These are phyloP conservation scores for Ceratobasidium sp. DNA, from an alignment of 1,284 basidiomycete genomes.

Conservation along the genomic window DNA sequence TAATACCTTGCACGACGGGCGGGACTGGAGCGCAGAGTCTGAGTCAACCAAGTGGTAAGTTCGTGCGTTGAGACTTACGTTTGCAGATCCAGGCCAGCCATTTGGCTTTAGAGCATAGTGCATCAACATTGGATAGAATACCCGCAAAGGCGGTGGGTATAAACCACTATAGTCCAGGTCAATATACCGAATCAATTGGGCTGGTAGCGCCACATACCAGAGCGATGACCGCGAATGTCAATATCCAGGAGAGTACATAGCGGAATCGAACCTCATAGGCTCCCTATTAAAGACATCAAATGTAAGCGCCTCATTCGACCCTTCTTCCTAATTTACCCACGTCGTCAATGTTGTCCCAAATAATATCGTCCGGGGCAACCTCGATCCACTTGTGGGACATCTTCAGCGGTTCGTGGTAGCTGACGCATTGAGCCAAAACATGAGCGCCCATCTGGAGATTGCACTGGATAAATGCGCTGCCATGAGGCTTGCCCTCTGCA, in stretches of 20 bases:
- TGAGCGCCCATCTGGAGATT: conserved; percentile 94
- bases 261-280: conserved; percentile 60
- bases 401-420: conserved; percentile 82
- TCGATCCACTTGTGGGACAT: conserved; percentile 77
- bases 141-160: conserved; percentile 84
- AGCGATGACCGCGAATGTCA: conserved; percentile 63
- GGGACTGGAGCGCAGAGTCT: conserved; percentile 7
- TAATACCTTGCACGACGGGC: conserved; percentile 75
- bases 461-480: conserved; percentile 92
- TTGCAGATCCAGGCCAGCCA: conserved; percentile 88
- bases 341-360: conserved; percentile 83
- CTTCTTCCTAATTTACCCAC: conserved; percentile 54
- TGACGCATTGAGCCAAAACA: conserved; percentile 75
- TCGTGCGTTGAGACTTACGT: conserved; percentile 52
- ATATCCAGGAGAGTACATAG: conserved; percentile 59
- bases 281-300: conserved; percentile 22
- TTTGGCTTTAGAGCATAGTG: conserved; percentile 68
- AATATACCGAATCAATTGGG: conserved; percentile 68
- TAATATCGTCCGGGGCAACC: conserved; percentile 84
- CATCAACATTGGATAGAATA: conserved; percentile 81
- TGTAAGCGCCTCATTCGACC: background rate
- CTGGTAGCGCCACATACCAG: conserved; percentile 68
- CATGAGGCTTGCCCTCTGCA: conserved; percentile 50
- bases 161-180: conserved; percentile 52
- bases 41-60: too few species aligned